These are phyloP conservation scores for Chlamydomonas schloesseri DNA, from an alignment of 139 green algal species.

Conservation along the genomic window DNA sequence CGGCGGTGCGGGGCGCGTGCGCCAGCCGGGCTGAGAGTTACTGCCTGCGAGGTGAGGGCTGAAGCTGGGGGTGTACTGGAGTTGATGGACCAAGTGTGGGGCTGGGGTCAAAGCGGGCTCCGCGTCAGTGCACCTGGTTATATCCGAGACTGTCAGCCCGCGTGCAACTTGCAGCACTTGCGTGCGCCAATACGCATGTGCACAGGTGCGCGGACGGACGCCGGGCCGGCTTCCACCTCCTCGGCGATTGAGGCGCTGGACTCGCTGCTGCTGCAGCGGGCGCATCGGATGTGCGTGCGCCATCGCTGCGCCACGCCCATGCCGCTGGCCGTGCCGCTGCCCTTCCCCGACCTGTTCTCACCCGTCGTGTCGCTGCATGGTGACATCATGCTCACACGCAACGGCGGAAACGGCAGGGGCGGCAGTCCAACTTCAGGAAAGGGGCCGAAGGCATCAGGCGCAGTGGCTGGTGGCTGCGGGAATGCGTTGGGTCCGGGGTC, in stretches of 20 bases:
- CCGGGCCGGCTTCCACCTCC: conserved; percentile 3
- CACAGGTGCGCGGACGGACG: conserved; percentile 14
- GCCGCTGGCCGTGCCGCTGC: conserved; percentile 61
- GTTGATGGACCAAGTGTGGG: too few species aligned
- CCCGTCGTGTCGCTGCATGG: neutral
- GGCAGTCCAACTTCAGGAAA: neutral
- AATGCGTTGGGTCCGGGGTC: too few species aligned
- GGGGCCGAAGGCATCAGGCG: too few species aligned
- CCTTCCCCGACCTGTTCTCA: conserved; percentile 51
- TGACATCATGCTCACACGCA: neutral
- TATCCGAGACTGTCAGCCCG: too few species aligned
- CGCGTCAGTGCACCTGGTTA: too few species aligned
- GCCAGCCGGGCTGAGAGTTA: conserved; percentile 34
- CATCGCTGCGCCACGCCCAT: conserved; percentile 53
- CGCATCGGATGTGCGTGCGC: conserved; percentile 32
- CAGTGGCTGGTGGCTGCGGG: too few species aligned
- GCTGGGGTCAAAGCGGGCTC: too few species aligned
- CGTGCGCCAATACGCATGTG: too few species aligned
- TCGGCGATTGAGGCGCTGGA: conserved; percentile 47
- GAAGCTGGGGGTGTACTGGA: too few species aligned
- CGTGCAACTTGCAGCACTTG: too few species aligned
- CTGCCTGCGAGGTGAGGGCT: conserved; percentile 17
- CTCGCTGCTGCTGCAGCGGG: conserved; percentile 37
- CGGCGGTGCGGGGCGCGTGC: neutral
- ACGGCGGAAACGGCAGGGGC: too few species aligned